Evolutionary conservation across 192 early-diverging fungal genomes (phyloP).

Genomic region (Linnemannia elongata): DNA sequence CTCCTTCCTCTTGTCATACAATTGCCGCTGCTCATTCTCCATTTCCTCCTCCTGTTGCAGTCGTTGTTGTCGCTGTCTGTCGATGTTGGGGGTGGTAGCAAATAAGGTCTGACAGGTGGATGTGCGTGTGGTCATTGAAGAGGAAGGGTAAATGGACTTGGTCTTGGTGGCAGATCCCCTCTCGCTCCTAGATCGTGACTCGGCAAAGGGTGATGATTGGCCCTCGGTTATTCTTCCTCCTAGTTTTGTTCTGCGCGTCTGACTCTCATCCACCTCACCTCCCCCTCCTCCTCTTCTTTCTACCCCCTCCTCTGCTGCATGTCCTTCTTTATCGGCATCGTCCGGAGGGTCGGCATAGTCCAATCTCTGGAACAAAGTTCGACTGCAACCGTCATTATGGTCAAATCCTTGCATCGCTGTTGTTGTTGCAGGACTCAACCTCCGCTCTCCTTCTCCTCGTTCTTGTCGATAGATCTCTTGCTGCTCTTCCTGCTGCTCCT

Average conservation of each 20-base stretch:
- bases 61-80: background rate
- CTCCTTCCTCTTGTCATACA: background rate
- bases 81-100: background rate
- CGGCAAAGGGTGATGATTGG: background rate
- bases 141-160: background rate
- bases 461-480: background rate
- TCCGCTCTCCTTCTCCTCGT: background rate
- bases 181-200: background rate
- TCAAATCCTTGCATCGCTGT: background rate
- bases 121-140: background rate
- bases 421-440: too few species aligned
- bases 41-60: background rate
- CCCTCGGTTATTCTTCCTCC: background rate
- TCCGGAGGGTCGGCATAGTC: background rate
- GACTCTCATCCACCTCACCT: background rate
- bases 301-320: background rate
- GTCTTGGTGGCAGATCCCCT: background rate
- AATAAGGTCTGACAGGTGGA: background rate
- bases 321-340: background rate
- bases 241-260: constrained; percentile 2
- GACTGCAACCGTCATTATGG: background rate
- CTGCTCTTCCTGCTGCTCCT: background rate
- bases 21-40: background rate
- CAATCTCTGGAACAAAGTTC: background rate
- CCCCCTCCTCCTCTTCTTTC: background rate